Evolutionary conservation across 768 basidiomycete genomes (phyloP).

Genomic region (Heimioporus sp.): DNA sequence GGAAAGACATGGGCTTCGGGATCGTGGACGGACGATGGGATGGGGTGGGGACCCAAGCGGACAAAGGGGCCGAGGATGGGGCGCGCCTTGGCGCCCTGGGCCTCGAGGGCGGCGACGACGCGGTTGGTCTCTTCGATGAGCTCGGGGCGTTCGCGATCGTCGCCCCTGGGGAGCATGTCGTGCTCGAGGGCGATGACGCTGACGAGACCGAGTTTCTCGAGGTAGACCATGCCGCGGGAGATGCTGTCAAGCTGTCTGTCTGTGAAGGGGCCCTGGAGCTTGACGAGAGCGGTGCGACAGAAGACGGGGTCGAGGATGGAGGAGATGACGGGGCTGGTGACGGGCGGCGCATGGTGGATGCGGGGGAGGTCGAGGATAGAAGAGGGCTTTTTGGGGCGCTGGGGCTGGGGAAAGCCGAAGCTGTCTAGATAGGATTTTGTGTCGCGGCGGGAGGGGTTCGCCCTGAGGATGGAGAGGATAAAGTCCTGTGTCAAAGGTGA

Average conservation of each 20-base stretch:
- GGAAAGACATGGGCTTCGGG: constrained; percentile 82
- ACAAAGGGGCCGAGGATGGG: constrained; percentile 88
- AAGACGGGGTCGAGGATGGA: constrained; percentile 84
- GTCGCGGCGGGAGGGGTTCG: constrained; percentile 90
- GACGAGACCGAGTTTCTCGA: constrained; percentile 93
- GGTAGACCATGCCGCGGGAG: constrained; percentile 87
- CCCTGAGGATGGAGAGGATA: constrained; percentile 89
- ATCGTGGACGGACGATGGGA: constrained; percentile 27
- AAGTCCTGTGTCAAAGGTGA: constrained; percentile 66
- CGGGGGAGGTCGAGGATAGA: constrained; percentile 24
- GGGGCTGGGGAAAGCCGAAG: constrained; percentile 70
- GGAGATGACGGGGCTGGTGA: constrained; percentile 53
- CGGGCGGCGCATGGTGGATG: constrained; percentile 3
- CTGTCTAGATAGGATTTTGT: constrained; percentile 86
- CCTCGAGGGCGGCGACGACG: constrained; percentile 77
- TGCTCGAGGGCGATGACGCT: constrained; percentile 94
- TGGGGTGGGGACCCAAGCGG: constrained; percentile 75
- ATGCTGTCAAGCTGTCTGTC: constrained; percentile 94
- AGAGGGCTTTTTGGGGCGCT: constrained; percentile 22
- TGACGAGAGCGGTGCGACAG: constrained; percentile 90
- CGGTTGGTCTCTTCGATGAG: constrained; percentile 83
- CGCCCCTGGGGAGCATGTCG: constrained; percentile 68
- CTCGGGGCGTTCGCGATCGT: constrained; percentile 62
- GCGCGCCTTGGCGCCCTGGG: constrained; percentile 81
- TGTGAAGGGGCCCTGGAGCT: constrained; percentile 94